Percentiles rank a stretch among this genome's conserved stretches.
Conservation (phyloP, 2,329 filamentous ascomycete species). For the Pezicula rhizophila region DNA sequence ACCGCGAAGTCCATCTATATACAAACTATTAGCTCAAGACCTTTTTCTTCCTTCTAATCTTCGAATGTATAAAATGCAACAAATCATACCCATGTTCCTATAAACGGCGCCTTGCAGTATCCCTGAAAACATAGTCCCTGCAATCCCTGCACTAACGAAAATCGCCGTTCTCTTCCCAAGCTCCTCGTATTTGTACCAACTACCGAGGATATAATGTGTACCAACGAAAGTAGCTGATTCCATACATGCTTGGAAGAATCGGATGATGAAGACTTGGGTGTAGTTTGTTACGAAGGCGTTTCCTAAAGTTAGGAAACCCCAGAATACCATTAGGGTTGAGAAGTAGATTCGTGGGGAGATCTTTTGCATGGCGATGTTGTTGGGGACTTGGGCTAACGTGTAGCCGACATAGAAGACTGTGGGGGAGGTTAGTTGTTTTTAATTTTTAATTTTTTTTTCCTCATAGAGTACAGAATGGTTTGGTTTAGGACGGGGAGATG, state of each 20-base stretch:
- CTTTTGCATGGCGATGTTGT: background rate
- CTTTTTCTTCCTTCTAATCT: no score
- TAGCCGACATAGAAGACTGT: constrained; percentile 18
- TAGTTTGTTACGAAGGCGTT: constrained; percentile 17
- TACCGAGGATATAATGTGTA: constrained; percentile 33
- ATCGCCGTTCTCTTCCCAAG: constrained; percentile 47
- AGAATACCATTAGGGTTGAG: constrained; percentile 1
- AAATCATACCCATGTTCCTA: constrained; percentile 17
- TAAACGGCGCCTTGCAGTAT: constrained; percentile 35
- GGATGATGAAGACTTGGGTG: constrained; percentile 32
- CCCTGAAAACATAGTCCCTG: constrained; percentile 38
- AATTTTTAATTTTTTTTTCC: no score
- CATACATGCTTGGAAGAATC: constrained; percentile 34
- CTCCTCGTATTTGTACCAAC: constrained; percentile 34
- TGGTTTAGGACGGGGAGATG: constrained; percentile 45
- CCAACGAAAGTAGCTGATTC: constrained; percentile 5
- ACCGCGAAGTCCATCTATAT: constrained; percentile 39
- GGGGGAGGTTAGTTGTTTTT: constrained; percentile 23
- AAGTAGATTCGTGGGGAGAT: constrained; percentile 13
- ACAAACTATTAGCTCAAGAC: no score
- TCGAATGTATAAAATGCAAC: constrained; percentile 17
- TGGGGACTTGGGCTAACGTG: no score
- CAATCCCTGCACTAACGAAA: constrained; percentile 45
- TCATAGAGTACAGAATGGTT: no score
- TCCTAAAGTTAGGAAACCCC: constrained; percentile 4